phyloP scores from a whole-genome alignment of 805 yeast species.

The Yamadazyma tumulicola region DNA sequence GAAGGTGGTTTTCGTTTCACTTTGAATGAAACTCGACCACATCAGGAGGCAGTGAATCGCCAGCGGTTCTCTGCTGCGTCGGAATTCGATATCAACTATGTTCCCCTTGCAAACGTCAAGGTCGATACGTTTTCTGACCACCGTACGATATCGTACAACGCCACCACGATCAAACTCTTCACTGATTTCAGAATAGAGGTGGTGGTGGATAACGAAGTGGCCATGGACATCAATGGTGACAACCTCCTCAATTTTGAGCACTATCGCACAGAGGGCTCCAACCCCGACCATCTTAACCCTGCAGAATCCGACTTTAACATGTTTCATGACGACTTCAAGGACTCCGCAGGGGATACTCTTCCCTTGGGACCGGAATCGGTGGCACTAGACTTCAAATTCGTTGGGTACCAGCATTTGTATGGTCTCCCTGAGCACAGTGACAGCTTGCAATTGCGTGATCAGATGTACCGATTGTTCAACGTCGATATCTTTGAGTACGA shows the following conservation, averaged over 20 bases:
- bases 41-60: constrained; percentile 21
- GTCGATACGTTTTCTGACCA: background rate
- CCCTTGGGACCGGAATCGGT: constrained; percentile 90
- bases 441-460: constrained; percentile 66
- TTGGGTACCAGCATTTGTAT: constrained; percentile 59
- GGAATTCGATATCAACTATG: constrained; percentile 31
- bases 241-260: constrained; percentile 82
- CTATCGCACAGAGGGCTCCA: constrained; percentile 44
- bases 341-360: constrained; percentile 58
- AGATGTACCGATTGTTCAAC: constrained; percentile 74
- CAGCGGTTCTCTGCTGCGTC: constrained; percentile 56
- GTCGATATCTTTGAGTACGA: constrained; percentile 96
- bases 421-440: constrained; percentile 99
- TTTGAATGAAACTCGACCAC: constrained; percentile 56
- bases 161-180: constrained; percentile 1
- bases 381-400: constrained; percentile 71
- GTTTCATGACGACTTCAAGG: constrained; percentile 70
- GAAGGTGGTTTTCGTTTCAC: constrained; percentile 58
- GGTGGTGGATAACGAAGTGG: constrained; percentile 40
- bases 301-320: constrained; percentile 64
- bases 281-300: constrained; percentile 36
- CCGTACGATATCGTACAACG: background rate
- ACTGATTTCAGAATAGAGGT: constrained; percentile 22
- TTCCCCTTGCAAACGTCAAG: constrained; percentile 17
- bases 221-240: constrained; percentile 64